A percentile compares a stretch with the other conserved stretches of the same genome.
Evolutionary conservation across 352 stramenopile species (phyloP).

Genomic region (Pythium chondricola): DNA sequence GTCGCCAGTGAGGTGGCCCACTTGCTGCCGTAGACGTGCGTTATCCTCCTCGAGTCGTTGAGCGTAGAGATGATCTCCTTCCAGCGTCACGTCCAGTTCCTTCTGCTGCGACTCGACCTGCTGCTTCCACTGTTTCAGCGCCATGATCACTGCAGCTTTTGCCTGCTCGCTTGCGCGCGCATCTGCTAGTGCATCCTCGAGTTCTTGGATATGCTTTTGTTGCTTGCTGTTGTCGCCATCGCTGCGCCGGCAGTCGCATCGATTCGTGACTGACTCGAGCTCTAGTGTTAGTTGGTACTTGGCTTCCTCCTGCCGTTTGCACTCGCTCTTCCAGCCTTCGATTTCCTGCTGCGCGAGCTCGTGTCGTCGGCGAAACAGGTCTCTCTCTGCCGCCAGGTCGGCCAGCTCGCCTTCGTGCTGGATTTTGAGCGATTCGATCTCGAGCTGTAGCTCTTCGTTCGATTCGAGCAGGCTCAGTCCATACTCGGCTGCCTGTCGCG

Average conservation of each 20-base stretch:
- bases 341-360: slow-evolving; percentile 55
- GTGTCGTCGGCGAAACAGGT: slow-evolving; percentile 53
- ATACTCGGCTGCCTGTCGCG: slow-evolving; percentile 72
- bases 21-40: slow-evolving; percentile 16
- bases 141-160: slow-evolving; percentile 34
- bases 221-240: slow-evolving; percentile 14
- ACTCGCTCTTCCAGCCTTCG: slow-evolving; percentile 67
- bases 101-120: slow-evolving; percentile 33
- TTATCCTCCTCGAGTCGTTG: slow-evolving; percentile 42
- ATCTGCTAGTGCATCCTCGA: slow-evolving; percentile 30
- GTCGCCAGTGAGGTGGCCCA: slow-evolving; percentile 25
- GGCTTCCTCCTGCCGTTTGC: slow-evolving; percentile 50
- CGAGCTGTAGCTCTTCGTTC: slow-evolving; percentile 72
- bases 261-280: slow-evolving; percentile 45
- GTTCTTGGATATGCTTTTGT: slow-evolving; percentile 30
- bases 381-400: slow-evolving; percentile 55
- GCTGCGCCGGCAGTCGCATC: slow-evolving; percentile 31
- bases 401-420: slow-evolving; percentile 56
- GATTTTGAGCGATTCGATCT: slow-evolving; percentile 65
- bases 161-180: slow-evolving; percentile 25
- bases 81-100: slow-evolving; percentile 19
- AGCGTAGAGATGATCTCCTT: slow-evolving; percentile 32
- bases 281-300: slow-evolving; percentile 45
- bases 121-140: slow-evolving; percentile 36
- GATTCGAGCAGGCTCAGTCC: slow-evolving; percentile 63